A percentile compares a stretch with the other conserved stretches of the same genome.
These are phyloP conservation scores for Balakata baccata DNA, from an alignment of 345 rosid genomes.

Conservation along the genomic window DNA sequence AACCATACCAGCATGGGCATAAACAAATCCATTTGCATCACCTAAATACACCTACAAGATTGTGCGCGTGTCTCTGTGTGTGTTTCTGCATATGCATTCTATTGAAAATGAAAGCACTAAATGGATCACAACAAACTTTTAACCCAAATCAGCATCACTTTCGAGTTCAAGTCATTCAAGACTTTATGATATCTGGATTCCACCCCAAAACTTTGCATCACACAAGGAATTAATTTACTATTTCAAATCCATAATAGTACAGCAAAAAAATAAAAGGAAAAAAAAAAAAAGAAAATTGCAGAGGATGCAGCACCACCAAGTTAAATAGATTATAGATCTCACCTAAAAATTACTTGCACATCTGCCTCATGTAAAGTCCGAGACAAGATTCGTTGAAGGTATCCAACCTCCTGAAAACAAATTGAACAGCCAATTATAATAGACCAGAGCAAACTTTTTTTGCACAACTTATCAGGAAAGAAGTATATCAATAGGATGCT, in stretches of 20 bases:
- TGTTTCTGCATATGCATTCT: background rate
- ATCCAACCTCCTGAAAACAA: constrained; percentile 77
- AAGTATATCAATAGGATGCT: background rate
- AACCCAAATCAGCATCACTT: background rate
- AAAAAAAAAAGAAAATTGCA: background rate
- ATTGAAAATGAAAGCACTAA: background rate
- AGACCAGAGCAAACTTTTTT: background rate
- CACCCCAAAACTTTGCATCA: background rate
- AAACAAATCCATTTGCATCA: background rate
- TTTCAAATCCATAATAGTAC: background rate
- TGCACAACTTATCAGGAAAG: background rate
- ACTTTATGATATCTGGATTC: background rate
- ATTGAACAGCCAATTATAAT: constrained; percentile 16
- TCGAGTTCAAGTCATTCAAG: background rate
- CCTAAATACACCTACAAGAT: background rate
- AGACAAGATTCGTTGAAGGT: constrained; percentile 82
- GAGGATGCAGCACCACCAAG: background rate
- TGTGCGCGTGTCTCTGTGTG: too few relatives aligned
- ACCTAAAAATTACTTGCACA: constrained; percentile 93
- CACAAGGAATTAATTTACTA: background rate
- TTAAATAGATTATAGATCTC: constrained; percentile 19
- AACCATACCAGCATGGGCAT: background rate
- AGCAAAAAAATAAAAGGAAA: background rate
- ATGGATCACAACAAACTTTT: background rate
- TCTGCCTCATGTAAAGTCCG: constrained; percentile 86